These are phyloP conservation scores for Metschnikowia gelsemii DNA, from an alignment of 805 yeast species.

Conservation along the genomic window DNA sequence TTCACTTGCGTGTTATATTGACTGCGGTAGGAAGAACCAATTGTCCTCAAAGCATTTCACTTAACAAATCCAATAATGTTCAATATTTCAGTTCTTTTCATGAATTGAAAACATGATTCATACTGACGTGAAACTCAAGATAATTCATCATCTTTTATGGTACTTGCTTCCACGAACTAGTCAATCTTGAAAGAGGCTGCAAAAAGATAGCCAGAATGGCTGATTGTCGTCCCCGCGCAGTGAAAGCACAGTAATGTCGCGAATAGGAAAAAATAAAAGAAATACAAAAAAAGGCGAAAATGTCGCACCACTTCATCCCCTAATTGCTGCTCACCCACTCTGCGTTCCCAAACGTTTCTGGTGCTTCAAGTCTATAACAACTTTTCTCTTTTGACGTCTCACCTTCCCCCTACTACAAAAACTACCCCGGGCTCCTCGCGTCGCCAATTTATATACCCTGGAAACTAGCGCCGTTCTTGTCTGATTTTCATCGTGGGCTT, in stretches of 20 bases:
- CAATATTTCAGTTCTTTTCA: no score
- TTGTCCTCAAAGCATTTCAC: no score
- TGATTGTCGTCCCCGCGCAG: conserved; percentile 1
- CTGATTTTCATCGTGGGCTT: conserved; percentile 10
- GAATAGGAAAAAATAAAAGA: conserved; percentile 2
- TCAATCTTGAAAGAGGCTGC: conserved; percentile 1
- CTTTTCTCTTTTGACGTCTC: conserved; percentile 16
- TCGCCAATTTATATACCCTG: conserved; percentile 6
- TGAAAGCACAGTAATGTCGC: conserved; percentile 8
- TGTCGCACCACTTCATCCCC: conserved; percentile 23
- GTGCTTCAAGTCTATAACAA: conserved; percentile 7
- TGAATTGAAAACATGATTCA: no score
- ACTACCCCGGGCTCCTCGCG: conserved; percentile 11
- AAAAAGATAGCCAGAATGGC: background rate
- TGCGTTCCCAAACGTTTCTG: conserved; percentile 19
- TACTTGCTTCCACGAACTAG: no score
- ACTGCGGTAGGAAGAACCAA: background rate
- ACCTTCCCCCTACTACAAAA: conserved; percentile 12
- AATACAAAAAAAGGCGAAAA: conserved; percentile 18
- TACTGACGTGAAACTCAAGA: no score
- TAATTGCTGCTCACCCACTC: conserved; percentile 22
- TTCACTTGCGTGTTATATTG: background rate
- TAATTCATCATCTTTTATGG: no score
- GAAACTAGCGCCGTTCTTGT: conserved; percentile 12
- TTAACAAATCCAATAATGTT: no score